phyloP scores from a whole-genome alignment of 140 eudicot species.

The Anethum foeniculum region DNA sequence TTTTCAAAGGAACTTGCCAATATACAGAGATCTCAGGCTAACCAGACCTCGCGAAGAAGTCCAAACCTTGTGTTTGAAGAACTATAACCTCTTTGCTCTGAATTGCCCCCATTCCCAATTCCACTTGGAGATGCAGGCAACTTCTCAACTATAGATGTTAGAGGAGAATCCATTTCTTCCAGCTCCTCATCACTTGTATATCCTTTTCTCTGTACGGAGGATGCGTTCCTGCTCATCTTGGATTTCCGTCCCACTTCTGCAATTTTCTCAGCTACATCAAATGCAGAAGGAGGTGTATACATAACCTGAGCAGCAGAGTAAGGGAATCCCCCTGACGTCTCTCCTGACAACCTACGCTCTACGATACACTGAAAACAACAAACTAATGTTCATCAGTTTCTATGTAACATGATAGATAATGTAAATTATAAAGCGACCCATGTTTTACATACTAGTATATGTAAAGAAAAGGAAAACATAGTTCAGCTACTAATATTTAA shows the following conservation, averaged over 20 bases:
- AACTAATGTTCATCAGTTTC: not conserved
- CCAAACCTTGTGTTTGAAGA: constrained; percentile 62
- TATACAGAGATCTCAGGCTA: constrained; percentile 23
- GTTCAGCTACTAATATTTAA: not conserved
- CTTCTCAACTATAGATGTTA: constrained; percentile 52
- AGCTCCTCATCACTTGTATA: constrained; percentile 93
- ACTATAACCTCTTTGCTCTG: constrained; percentile 16
- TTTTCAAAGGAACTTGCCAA: not conserved
- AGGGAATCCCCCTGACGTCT: constrained; percentile 52
- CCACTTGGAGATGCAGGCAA: constrained; percentile 39
- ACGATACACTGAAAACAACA: constrained; percentile 45
- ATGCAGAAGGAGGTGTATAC: constrained; percentile 61
- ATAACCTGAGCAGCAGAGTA: constrained; percentile 55
- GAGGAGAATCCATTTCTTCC: constrained; percentile 66
- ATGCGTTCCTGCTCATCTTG: constrained; percentile 44
- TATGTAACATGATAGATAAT: not conserved
- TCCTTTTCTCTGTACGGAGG: constrained; percentile 74
- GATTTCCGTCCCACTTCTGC: constrained; percentile 54
- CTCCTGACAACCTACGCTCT: constrained; percentile 67
- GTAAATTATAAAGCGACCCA: not conserved
- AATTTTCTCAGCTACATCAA: constrained; percentile 55
- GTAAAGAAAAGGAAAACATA: not conserved
- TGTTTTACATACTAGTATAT: not conserved
- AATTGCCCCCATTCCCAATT: constrained; percentile 6
- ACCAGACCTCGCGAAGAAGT: constrained; percentile 97